Conservation (phyloP, 2,329 filamentous ascomycete species). For the Capronia epimyces region DNA sequence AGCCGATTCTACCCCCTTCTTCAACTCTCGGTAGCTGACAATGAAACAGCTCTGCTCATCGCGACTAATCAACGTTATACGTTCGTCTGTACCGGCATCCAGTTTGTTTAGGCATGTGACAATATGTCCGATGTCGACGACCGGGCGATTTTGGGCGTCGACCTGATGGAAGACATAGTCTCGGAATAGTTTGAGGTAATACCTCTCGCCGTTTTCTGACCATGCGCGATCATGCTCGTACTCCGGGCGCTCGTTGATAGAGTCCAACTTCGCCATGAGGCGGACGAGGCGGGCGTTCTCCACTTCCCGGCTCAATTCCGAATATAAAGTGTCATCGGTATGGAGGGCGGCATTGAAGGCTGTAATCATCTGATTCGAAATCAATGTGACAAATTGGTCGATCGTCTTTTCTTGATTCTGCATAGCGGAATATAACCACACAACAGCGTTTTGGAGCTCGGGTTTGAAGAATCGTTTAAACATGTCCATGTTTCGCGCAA, state of each 20-base stretch:
- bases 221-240: constrained; percentile 71
- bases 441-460: constrained; percentile 70
- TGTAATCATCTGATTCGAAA: constrained; percentile 69
- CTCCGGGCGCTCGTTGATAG: constrained; percentile 85
- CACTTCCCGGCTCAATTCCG: constrained; percentile 69
- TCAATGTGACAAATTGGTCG: constrained; percentile 70
- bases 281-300: constrained; percentile 85
- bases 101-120: constrained; percentile 83
- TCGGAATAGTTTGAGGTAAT: constrained; percentile 87
- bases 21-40: constrained; percentile 85
- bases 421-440: constrained; percentile 71
- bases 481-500: constrained; percentile 67
- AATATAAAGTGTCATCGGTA: constrained; percentile 66
- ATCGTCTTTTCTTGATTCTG: constrained; percentile 63
- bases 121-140: constrained; percentile 83
- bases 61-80: constrained; percentile 75
- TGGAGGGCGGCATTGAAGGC: constrained; percentile 76
- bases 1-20: constrained; percentile 56
- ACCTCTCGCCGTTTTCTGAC: constrained; percentile 89
- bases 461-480: constrained; percentile 70
- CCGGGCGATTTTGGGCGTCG: constrained; percentile 73
- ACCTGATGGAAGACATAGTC: constrained; percentile 98
- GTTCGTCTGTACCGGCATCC: constrained; percentile 83
- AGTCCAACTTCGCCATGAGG: constrained; percentile 73
- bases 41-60: constrained; percentile 88